These are phyloP conservation scores for Hanseniaspora hatyaiensis DNA, from an alignment of 805 yeast species.

Conservation along the genomic window DNA sequence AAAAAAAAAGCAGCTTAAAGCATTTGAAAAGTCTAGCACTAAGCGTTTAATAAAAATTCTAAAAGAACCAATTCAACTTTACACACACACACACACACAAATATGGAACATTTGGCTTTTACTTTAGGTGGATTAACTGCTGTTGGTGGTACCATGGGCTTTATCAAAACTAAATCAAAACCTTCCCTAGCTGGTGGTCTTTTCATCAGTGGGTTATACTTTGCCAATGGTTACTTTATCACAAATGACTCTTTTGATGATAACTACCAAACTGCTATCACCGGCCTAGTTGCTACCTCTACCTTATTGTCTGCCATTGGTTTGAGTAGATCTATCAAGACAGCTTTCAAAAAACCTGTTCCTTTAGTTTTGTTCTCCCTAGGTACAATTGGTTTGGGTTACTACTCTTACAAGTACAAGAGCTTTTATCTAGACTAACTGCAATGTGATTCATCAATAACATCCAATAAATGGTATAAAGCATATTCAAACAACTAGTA, in stretches of 20 bases:
- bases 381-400: constrained; percentile 53
- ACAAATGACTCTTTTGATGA: constrained; percentile 23
- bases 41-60: too few relatives aligned
- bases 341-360: constrained; percentile 56
- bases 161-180: constrained; percentile 52
- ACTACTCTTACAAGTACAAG: constrained; percentile 63
- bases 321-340: constrained; percentile 52
- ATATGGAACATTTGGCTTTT: constrained; percentile 64
- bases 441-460: too few relatives aligned
- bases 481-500: neutral
- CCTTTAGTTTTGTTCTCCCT: constrained; percentile 54
- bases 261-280: constrained; percentile 46
- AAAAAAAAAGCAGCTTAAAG: too few relatives aligned
- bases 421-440: too few relatives aligned
- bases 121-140: constrained; percentile 59
- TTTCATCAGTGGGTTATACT: constrained; percentile 46
- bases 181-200: constrained; percentile 76
- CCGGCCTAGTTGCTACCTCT: constrained; percentile 71
- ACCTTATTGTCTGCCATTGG: constrained; percentile 58
- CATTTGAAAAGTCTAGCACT: too few relatives aligned
- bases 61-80: too few relatives aligned
- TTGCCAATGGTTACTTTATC: constrained; percentile 64
- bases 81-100: neutral
- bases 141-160: constrained; percentile 64
- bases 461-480: neutral